Evolutionary conservation across 352 stramenopile species (phyloP).

Genomic region (Globisporangium spinosum): DNA sequence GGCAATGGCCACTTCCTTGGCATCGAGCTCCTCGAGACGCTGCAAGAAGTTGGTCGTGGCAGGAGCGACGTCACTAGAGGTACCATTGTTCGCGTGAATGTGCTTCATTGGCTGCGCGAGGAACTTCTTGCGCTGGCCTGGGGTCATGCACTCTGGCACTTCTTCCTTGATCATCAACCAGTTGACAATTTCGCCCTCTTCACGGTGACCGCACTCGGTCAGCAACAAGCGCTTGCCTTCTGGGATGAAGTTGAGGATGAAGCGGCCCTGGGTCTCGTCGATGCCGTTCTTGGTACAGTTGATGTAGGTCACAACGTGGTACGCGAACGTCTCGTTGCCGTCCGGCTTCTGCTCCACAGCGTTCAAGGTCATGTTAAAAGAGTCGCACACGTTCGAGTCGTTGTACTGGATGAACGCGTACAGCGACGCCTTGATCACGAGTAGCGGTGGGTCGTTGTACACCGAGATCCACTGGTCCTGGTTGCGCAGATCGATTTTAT

Average conservation of each 20-base stretch:
- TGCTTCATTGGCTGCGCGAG: conserved; percentile 84
- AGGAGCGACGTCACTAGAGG: conserved; percentile 32
- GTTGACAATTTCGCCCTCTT: conserved; percentile 83
- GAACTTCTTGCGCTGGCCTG: conserved; percentile 72
- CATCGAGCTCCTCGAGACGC: conserved; percentile 55
- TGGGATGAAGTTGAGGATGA: conserved; percentile 84
- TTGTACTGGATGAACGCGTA: conserved; percentile 88
- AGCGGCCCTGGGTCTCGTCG: conserved; percentile 72
- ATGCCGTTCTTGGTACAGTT: conserved; percentile 77
- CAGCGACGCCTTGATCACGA: conserved; percentile 82
- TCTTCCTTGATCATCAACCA: conserved; percentile 83
- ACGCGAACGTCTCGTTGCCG: conserved; percentile 65
- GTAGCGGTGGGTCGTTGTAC: conserved; percentile 72
- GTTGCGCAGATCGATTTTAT: conserved; percentile 81
- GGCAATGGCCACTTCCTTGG: conserved; percentile 63
- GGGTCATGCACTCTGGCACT: conserved; percentile 83
- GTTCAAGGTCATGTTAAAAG: conserved; percentile 86
- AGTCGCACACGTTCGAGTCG: conserved; percentile 72
- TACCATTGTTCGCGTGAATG: conserved; percentile 74
- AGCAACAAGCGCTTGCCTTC: conserved; percentile 75
- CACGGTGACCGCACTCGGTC: conserved; percentile 80
- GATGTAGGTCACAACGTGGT: conserved; percentile 85
- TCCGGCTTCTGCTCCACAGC: conserved; percentile 78
- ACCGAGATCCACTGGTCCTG: conserved; percentile 74
- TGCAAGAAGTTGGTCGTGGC: conserved; percentile 66